phyloP scores from a whole-genome alignment of 2,329 filamentous ascomycete genomes.

The Penicillium sp. region DNA sequence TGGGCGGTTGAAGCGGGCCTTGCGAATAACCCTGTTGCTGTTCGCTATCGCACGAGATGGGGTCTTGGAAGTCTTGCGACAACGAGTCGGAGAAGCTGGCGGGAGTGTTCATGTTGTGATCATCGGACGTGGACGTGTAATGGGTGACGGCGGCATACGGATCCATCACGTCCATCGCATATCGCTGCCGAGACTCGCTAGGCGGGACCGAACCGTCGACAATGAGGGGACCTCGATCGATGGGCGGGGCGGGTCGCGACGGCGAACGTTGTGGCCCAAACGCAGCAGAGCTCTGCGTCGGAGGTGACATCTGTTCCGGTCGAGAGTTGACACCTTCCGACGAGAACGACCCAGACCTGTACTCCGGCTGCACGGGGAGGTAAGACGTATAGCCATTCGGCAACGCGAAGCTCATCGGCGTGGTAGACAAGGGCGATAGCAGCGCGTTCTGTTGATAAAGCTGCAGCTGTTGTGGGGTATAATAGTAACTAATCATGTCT shows the following conservation, averaged over 20 bases:
- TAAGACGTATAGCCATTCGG: conserved; percentile 36
- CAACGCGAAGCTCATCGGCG: conserved; percentile 35
- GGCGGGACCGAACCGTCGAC: conserved; percentile 43
- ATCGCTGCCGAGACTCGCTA: conserved; percentile 32
- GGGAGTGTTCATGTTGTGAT: conserved; percentile 32
- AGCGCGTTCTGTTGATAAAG: conserved; percentile 36
- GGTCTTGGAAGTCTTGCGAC: conserved; percentile 36
- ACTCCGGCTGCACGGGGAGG: conserved; percentile 30
- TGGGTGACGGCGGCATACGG: conserved; percentile 33
- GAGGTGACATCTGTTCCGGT: conserved; percentile 20
- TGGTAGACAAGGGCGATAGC: conserved; percentile 27
- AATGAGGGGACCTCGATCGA: conserved; percentile 40
- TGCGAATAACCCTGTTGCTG: conserved; percentile 23
- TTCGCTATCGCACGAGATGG: conserved; percentile 32
- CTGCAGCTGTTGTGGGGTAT: conserved; percentile 40
- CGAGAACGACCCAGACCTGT: conserved; percentile 23
- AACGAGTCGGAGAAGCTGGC: conserved; percentile 35
- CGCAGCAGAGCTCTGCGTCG: conserved; percentile 15
- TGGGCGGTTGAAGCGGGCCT: conserved; percentile 22
- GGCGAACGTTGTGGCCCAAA: conserved; percentile 18
- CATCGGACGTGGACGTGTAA: conserved; percentile 39
- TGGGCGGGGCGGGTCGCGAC: conserved; percentile 24
- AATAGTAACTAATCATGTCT: conserved; percentile 45
- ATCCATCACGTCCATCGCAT: conserved; percentile 31
- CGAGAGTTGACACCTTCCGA: conserved; percentile 20